Evolutionary conservation across 768 basidiomycete genomes (phyloP), one percentile per base, ranked within the genome.

Genomic region (Boletus pseudopeckii): DNA sequence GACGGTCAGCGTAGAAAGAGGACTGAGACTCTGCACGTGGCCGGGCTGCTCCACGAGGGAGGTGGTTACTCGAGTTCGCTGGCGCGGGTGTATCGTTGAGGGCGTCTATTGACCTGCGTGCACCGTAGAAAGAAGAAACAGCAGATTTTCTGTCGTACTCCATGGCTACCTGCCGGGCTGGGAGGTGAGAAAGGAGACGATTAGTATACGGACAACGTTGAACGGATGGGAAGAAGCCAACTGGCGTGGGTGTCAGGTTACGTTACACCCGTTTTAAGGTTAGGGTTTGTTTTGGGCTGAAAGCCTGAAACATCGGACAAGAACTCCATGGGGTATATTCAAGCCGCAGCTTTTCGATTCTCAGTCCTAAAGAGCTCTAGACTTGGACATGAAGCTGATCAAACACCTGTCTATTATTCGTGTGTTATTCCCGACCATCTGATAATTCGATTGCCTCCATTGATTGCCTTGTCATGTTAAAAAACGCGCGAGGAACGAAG

Each of bases 101-200:
- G 30, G 76, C 80, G 62, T 91, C 85, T 55, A 77, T 62, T n/a
- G 88, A 79, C 67, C 83, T 82, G 36, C 81, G 80, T 33, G 59
- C 69, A 20, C 83, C 85, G 58, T 89, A 90, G 75, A 90, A 91
- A 4, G 88, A 90, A 9, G 89, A 90, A 5, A 87, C 85, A 1
- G 80, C 80, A 5, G 90, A 89, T 71, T 86, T 88, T 64, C 86
- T 80, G 73, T 90, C 89, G 62, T 80, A 77, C 58, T 90, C 88
- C 88, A 89, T 90, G 20, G 42, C 43, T 28, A 30, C 28, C 53
- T 62, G 44, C 53, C 24, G 11, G 39, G 18, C 17, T 48, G 32
- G 30, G 50, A 36, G 28, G 45, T 36, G 47, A 30, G 36, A 47
- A 33, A 33, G 47, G 44, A 55, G 41, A n/a, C 20, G 24, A 41